Evolutionary conservation across 148 eudicot species (phyloP).

Genomic region (Euryodendron excelsum): DNA sequence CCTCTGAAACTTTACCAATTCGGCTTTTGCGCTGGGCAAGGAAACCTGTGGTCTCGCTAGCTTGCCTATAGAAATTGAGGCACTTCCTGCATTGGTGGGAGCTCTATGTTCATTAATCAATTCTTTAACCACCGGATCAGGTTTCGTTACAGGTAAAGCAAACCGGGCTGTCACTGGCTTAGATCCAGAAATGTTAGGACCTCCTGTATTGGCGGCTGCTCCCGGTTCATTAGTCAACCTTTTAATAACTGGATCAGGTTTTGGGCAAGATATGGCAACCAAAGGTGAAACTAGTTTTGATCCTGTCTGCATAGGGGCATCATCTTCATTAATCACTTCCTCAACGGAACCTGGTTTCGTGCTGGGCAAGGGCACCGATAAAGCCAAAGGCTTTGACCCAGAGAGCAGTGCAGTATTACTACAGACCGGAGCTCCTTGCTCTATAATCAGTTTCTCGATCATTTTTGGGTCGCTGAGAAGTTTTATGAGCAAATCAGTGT

Average conservation of each 20-base stretch:
- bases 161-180: conserved; percentile 13
- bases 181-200: neutral
- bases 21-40: conserved; percentile 13
- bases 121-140: conserved; percentile 15
- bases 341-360: conserved; percentile 3
- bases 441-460: conserved; percentile 33
- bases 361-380: conserved; percentile 6
- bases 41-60: neutral
- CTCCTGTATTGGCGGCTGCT: neutral
- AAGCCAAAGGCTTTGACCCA: conserved; percentile 2
- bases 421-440: conserved; percentile 4
- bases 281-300: conserved; percentile 1
- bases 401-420: neutral
- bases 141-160: conserved; percentile 9
- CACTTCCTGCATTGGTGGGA: neutral
- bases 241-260: neutral
- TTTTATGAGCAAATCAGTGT: conserved; percentile 46
- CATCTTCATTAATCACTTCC: neutral
- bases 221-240: conserved; percentile 8
- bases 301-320: conserved; percentile 7
- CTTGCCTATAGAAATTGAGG: neutral
- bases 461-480: conserved; percentile 50
- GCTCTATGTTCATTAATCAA: conserved; percentile 13
- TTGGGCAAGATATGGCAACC: conserved; percentile 5
- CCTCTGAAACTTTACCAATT: conserved; percentile 18